Evolutionary conservation across 2,329 filamentous ascomycete genomes (phyloP), one percentile per base, ranked within the genome.

Genomic region (Chaetomium olivaceum): DNA sequence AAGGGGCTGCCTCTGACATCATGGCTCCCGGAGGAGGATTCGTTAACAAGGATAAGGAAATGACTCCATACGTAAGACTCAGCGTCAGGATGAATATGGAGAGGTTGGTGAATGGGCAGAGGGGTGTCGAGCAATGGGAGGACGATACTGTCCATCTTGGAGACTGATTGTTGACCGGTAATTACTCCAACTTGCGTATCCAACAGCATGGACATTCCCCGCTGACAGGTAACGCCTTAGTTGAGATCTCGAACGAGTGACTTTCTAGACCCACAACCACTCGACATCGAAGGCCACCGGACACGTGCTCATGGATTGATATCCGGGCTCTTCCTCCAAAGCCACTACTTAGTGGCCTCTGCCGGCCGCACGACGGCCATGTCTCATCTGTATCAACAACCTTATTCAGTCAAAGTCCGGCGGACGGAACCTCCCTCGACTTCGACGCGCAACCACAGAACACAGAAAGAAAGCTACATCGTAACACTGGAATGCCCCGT

Each of bases 1-100:
- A 67, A 25, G 71, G 71, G 19, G 68, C 65, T 2, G 69, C 66
- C 9, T 75, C 73, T 16, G 72, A 76, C 57, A 76, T 76, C 27
- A 70, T 68, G 36, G 71, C 71, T 0, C 71, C 71, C 0, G 74
- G 74, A 0, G 74, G 74, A 0, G 74, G 73, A 9, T 76, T 73
- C 43, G 48, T 74, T 14, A 69, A 68, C 23, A 66, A 63, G 39
- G 65, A 68, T 1, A 72, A 70, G 63, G 71, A 71, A 46, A 72
- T 74, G 67, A 74, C 71, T 39, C 73, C 73, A 36, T 75, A 76
- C 66, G 59, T 75, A 1, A 61, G 73, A 27, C 39, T 70, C 43
- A 76, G 73, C 39, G 72, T 74, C 23, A 68, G 71, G 67, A 27
- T 71, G 61, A 76, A 76, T 55, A 66, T 75, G 64, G 72, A 68